Percentiles rank a stretch among this genome's conserved stretches.
Conservation (phyloP, 306 rosid species). For the Glycine latifolia region DNA sequence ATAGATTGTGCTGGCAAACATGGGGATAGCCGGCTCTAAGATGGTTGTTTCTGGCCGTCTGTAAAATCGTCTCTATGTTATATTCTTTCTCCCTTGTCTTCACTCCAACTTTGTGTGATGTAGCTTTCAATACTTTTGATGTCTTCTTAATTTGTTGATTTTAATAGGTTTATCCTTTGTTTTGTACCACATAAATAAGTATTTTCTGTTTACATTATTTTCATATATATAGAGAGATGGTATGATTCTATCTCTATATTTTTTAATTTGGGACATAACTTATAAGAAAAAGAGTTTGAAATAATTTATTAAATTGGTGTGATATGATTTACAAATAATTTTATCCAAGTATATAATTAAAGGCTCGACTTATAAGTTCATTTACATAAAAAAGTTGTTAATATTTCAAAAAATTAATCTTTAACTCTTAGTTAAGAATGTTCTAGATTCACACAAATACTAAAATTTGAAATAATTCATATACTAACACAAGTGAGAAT, state of each 20-base stretch:
- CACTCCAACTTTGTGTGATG: conserved; percentile 30
- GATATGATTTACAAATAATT: too few relatives aligned
- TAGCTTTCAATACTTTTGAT: conserved; percentile 37
- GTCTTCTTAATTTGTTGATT: background rate
- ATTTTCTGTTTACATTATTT: background rate
- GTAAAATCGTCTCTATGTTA: conserved; percentile 49
- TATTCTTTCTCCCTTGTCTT: conserved; percentile 44
- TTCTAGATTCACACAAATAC: too few relatives aligned
- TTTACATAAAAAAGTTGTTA: too few relatives aligned
- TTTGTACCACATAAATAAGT: background rate
- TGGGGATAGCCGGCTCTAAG: conserved; percentile 50
- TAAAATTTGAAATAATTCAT: too few relatives aligned
- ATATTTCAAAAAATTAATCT: too few relatives aligned
- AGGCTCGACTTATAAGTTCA: too few relatives aligned
- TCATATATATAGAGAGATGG: too few relatives aligned
- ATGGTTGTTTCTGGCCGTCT: conserved; percentile 58
- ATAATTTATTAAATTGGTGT: too few relatives aligned
- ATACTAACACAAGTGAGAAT: too few relatives aligned
- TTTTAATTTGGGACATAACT: background rate
- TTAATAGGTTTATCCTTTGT: conserved; percentile 8
- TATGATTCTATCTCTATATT: background rate
- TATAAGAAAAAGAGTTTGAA: background rate
- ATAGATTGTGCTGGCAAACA: conserved; percentile 47
- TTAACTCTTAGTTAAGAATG: too few relatives aligned
- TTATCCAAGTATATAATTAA: too few relatives aligned